Conservation (phyloP, 164 flowering plant species). For the Tetrastigma voinierianum region DNA sequence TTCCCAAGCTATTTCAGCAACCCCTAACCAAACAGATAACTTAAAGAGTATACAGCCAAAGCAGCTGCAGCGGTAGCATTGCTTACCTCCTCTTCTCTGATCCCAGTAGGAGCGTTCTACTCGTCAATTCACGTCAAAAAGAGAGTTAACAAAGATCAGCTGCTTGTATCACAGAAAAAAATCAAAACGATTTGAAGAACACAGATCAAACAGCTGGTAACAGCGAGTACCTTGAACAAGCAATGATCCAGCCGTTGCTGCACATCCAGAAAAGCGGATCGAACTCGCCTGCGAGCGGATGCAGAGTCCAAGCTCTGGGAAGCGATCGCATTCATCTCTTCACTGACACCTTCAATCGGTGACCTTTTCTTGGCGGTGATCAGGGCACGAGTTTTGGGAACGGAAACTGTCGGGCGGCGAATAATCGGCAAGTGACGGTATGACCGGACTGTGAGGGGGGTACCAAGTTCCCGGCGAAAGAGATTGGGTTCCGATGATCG, state of each 20-base stretch:
- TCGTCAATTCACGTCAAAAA: conserved; percentile 13
- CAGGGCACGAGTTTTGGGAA: not conserved
- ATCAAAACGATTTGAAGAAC: not conserved
- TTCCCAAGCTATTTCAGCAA: not conserved
- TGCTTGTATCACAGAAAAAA: not conserved
- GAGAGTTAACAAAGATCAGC: conserved; percentile 4
- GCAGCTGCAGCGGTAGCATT: not conserved
- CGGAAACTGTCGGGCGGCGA: not conserved
- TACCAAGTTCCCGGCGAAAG: conserved; percentile 1
- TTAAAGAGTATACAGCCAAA: too few species aligned
- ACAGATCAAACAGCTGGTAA: not conserved
- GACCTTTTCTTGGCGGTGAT: conserved; percentile 33
- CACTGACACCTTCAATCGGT: conserved; percentile 56
- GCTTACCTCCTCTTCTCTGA: conserved; percentile 78
- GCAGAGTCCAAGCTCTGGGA: conserved; percentile 61
- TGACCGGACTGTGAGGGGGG: not conserved
- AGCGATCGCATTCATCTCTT: conserved; percentile 69
- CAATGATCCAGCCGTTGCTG: conserved; percentile 78
- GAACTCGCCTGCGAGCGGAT: conserved; percentile 62
- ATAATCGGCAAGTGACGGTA: not conserved
- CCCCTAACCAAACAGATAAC: conserved; percentile 8
- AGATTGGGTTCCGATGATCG: conserved; percentile 8
- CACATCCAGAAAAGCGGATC: conserved; percentile 61
- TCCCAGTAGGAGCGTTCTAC: conserved; percentile 65
- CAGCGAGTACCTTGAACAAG: conserved; percentile 68